phyloP scores from a whole-genome alignment of 2,329 filamentous ascomycete genomes.

The Drechslera avenae region DNA sequence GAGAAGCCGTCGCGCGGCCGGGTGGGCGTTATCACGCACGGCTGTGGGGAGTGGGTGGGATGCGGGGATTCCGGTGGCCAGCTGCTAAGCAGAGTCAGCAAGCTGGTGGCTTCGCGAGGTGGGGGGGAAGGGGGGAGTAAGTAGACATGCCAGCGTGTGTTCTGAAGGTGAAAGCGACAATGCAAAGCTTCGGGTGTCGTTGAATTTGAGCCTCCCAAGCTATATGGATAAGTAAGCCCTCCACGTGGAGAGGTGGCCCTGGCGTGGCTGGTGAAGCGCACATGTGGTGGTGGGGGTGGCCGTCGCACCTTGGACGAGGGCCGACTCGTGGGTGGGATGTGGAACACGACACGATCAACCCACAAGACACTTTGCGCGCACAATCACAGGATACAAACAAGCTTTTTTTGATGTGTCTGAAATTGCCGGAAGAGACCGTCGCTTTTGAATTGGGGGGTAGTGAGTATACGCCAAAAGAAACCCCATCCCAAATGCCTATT shows the following conservation, averaged over 20 bases:
- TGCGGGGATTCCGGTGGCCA: constrained; percentile 1
- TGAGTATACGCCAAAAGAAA: constrained; percentile 24
- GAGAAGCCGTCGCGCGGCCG: constrained; percentile 3
- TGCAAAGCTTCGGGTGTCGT: constrained; percentile 19
- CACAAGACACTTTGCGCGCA: too few relatives aligned
- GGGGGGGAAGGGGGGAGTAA: too few relatives aligned
- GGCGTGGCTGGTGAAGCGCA: constrained; percentile 1
- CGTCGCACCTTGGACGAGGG: not conserved
- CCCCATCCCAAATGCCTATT: constrained; percentile 31
- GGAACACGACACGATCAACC: too few relatives aligned
- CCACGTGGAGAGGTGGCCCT: constrained; percentile 17
- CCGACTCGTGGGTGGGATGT: too few relatives aligned
- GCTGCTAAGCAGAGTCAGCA: constrained; percentile 8
- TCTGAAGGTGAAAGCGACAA: not conserved
- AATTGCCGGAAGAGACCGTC: constrained; percentile 1
- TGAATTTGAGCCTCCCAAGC: constrained; percentile 17
- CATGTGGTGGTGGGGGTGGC: constrained; percentile 10
- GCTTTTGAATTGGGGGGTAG: constrained; percentile 29
- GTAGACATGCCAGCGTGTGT: not conserved
- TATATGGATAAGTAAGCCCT: constrained; percentile 29
- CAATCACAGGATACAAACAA: too few relatives aligned
- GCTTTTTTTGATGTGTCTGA: too few relatives aligned
- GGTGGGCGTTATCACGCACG: constrained; percentile 3
- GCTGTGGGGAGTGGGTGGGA: not conserved
- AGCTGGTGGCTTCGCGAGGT: not conserved